Conservation (phyloP, 306 rosid species). For the Acacia melanoxylon region DNA sequence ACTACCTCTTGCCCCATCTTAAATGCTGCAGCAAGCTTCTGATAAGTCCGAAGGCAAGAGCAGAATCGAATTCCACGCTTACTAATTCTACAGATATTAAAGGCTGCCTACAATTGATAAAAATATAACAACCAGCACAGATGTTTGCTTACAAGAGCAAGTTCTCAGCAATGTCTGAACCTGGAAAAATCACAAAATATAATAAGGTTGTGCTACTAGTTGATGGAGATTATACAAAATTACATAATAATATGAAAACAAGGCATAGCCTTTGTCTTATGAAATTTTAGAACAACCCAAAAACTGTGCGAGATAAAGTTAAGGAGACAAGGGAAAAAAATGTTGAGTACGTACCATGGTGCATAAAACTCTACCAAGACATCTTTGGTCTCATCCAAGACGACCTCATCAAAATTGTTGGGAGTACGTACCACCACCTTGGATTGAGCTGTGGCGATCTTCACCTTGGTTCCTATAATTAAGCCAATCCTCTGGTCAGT, state of each 20-base stretch:
- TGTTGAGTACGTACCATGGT: slow-evolving; percentile 66
- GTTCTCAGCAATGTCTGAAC: slow-evolving; percentile 96
- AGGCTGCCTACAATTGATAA: slow-evolving; percentile 16
- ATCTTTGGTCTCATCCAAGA: slow-evolving; percentile 80
- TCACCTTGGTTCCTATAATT: slow-evolving; percentile 81
- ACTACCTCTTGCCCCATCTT: slow-evolving; percentile 66
- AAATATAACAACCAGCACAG: neutral
- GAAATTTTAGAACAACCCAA: neutral
- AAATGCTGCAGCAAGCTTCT: slow-evolving; percentile 87
- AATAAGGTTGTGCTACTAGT: neutral
- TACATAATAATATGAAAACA: neutral
- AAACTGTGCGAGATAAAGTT: neutral
- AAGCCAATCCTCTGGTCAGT: slow-evolving; percentile 28
- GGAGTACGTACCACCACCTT: slow-evolving; percentile 64
- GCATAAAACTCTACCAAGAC: slow-evolving; percentile 97
- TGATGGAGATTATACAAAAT: neutral
- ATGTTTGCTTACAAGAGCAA: slow-evolving; percentile 94
- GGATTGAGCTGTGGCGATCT: slow-evolving; percentile 75
- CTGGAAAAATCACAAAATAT: slow-evolving; percentile 44
- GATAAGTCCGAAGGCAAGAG: slow-evolving; percentile 56
- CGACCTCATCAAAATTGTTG: slow-evolving; percentile 75
- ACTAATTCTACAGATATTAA: slow-evolving; percentile 20
- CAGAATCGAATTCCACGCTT: slow-evolving; percentile 24
- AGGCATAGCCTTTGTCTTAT: neutral
- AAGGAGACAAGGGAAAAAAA: neutral